Evolutionary conservation across 768 basidiomycete species (phyloP).

Genomic region (Suillus lakei): DNA sequence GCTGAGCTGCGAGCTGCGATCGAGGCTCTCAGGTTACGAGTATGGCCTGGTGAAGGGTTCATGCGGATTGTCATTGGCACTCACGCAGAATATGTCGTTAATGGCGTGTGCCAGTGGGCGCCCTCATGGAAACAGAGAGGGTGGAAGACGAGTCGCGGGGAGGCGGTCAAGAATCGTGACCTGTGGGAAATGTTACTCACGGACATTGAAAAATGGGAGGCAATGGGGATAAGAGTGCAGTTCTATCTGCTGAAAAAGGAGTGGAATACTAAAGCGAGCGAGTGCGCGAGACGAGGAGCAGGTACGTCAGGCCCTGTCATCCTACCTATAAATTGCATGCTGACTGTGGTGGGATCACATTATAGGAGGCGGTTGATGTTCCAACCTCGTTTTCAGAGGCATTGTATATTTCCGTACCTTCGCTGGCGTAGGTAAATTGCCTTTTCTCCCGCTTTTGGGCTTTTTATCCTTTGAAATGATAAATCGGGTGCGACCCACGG

Average conservation of each 20-base stretch:
- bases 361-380: constrained; percentile 1
- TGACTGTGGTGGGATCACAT: not conserved
- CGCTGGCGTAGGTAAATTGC: not conserved
- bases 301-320: not conserved
- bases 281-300: constrained; percentile 8
- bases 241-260: constrained; percentile 11
- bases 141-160: constrained; percentile 16
- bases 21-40: constrained; percentile 23
- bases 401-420: not conserved
- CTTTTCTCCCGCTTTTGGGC: not conserved
- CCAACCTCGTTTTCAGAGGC: not conserved
- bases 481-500: not conserved
- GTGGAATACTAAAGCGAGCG: constrained; percentile 9
- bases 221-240: constrained; percentile 10
- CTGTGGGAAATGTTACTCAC: constrained; percentile 15
- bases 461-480: not conserved
- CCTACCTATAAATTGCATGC: not conserved
- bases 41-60: constrained; percentile 36
- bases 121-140: constrained; percentile 25
- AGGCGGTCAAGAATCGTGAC: constrained; percentile 16
- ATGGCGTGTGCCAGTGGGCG: constrained; percentile 28
- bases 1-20: constrained; percentile 41
- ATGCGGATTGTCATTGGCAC: constrained; percentile 36
- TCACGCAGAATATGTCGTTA: constrained; percentile 36
- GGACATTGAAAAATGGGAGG: constrained; percentile 12